phyloP scores from a whole-genome alignment of 2,329 filamentous ascomycete genomes.

The Aspergillus puulaauensis region DNA sequence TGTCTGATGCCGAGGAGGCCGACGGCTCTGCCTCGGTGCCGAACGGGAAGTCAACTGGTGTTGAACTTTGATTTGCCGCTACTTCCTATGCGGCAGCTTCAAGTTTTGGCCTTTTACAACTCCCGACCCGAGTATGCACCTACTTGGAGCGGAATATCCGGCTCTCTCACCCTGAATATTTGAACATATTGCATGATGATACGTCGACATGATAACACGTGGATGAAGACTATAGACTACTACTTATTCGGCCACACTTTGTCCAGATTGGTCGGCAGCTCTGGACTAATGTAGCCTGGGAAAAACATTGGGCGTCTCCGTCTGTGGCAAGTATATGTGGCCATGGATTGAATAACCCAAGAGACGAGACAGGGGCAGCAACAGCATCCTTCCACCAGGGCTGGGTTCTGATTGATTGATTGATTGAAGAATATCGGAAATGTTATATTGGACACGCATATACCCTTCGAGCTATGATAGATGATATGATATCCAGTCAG shows the following conservation, averaged over 20 bases:
- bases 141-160: background rate
- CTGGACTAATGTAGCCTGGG: background rate
- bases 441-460: conserved; percentile 1
- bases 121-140: no score
- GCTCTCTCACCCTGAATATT: background rate
- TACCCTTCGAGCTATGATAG: conserved; percentile 1
- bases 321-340: background rate
- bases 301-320: background rate
- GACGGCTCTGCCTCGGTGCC: conserved; percentile 18
- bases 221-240: conserved; percentile 7
- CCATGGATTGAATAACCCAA: background rate
- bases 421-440: background rate
- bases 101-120: background rate
- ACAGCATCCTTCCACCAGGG: background rate
- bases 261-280: background rate
- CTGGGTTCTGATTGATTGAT: no score
- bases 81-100: background rate
- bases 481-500: conserved; percentile 6
- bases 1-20: conserved; percentile 33
- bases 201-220: conserved; percentile 7
- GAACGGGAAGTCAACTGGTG: conserved; percentile 31
- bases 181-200: conserved; percentile 7
- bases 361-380: background rate
- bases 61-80: conserved; percentile 33
- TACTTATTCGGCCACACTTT: background rate